Conservation (phyloP, 768 basidiomycete genomes). For the Rhizopogon vinicolor region DNA sequence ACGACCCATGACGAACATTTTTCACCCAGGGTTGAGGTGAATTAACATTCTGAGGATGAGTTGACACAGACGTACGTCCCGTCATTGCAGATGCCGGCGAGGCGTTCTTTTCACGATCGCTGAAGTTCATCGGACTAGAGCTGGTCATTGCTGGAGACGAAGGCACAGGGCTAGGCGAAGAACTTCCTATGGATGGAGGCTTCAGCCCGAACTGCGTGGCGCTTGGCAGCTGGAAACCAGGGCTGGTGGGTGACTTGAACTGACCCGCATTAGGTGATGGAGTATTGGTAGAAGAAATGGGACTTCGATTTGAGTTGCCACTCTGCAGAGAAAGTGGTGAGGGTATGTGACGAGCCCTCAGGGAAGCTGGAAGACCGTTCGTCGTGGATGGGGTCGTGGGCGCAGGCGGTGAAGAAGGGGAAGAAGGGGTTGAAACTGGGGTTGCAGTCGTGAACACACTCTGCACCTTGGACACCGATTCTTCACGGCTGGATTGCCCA, state of each 20-base stretch:
- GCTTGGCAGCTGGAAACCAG: constrained; percentile 25
- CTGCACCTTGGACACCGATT: constrained; percentile 9
- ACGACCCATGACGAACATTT: constrained; percentile 9
- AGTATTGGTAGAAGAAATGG: constrained; percentile 7
- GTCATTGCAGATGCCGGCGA: constrained; percentile 8
- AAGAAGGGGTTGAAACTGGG: neutral
- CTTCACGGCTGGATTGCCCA: constrained; percentile 16
- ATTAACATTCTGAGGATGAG: constrained; percentile 6
- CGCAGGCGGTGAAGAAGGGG: neutral
- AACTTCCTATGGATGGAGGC: neutral
- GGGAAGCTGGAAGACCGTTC: constrained; percentile 13
- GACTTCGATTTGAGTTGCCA: constrained; percentile 2
- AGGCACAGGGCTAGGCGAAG: constrained; percentile 10
- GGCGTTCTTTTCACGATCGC: constrained; percentile 16
- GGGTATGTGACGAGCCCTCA: constrained; percentile 14
- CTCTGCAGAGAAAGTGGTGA: constrained; percentile 14
- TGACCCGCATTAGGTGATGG: constrained; percentile 34
- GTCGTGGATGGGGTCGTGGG: neutral
- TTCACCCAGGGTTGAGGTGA: constrained; percentile 12
- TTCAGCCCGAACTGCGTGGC: constrained; percentile 4
- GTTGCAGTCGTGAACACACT: neutral
- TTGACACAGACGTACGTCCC: constrained; percentile 10
- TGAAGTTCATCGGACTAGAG: constrained; percentile 4
- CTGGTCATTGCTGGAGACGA: constrained; percentile 8
- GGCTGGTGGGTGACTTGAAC: constrained; percentile 33